Evolutionary conservation across 345 rosid genomes (phyloP).

Genomic region (Linum lewisii): DNA sequence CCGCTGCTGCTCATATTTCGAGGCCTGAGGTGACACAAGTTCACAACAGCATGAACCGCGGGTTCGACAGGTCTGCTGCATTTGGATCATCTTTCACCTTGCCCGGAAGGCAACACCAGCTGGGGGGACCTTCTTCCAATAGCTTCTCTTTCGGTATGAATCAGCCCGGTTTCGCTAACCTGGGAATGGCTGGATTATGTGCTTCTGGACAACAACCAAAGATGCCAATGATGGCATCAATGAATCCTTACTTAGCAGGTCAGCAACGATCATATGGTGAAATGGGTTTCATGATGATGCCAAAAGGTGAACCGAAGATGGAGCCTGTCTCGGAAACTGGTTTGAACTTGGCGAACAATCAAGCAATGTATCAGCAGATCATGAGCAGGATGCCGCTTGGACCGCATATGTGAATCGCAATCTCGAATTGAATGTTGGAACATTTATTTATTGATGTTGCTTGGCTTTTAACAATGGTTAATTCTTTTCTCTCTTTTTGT

Average conservation of each 20-base stretch:
- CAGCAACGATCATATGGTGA: constrained; percentile 43
- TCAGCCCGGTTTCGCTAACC: constrained; percentile 46
- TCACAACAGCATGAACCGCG: constrained; percentile 34
- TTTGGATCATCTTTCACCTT: constrained; percentile 43
- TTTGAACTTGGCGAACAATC: constrained; percentile 42
- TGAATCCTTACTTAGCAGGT: constrained; percentile 31
- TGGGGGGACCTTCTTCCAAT: constrained; percentile 34
- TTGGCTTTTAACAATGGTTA: too few species aligned
- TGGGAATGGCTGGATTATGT: constrained; percentile 61
- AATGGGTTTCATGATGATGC: constrained; percentile 60
- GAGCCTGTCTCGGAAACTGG: constrained; percentile 61
- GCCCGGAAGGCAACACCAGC: constrained; percentile 55
- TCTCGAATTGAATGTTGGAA: neutral
- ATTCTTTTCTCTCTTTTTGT: neutral
- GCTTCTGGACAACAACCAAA: constrained; percentile 53
- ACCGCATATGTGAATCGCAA: constrained; percentile 52
- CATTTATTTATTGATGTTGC: constrained; percentile 1
- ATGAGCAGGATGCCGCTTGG: constrained; percentile 83
- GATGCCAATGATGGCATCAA: constrained; percentile 37
- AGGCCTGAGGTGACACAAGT: constrained; percentile 53
- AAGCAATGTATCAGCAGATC: constrained; percentile 57
- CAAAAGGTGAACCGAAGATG: constrained; percentile 68
- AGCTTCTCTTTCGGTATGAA: constrained; percentile 63
- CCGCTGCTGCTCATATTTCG: constrained; percentile 33
- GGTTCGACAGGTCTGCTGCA: constrained; percentile 47